phyloP scores from a whole-genome alignment of 129 eudicot species.

The sunflower (Helianthus annuus) region HanXRQr2.0-SUNRISE NC_035435.2:173258784-173259283 shows the following conservation, averaged over 20 bases:
- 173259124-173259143: constrained; percentile 12
- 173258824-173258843: no score
- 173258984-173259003: no score
- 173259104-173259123: not conserved
- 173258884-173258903: no score
- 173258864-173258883: no score
- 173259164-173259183: not conserved
- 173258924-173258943: no score
- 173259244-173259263: not conserved
- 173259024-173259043: not conserved
- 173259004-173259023: not conserved
- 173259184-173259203: not conserved
- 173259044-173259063: not conserved
- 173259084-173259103: not conserved
- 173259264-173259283: not conserved
- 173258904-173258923: no score
- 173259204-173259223: not conserved
- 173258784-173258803: no score
- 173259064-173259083: not conserved
- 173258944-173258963: no score
- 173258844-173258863: no score
- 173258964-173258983: no score
- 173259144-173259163: constrained; percentile 8
- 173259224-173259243: not conserved
- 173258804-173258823: no score